Base-by-base conservation (phyloP, 2,329 filamentous ascomycete genomes). In the Xylariaceae sp. region DNA sequence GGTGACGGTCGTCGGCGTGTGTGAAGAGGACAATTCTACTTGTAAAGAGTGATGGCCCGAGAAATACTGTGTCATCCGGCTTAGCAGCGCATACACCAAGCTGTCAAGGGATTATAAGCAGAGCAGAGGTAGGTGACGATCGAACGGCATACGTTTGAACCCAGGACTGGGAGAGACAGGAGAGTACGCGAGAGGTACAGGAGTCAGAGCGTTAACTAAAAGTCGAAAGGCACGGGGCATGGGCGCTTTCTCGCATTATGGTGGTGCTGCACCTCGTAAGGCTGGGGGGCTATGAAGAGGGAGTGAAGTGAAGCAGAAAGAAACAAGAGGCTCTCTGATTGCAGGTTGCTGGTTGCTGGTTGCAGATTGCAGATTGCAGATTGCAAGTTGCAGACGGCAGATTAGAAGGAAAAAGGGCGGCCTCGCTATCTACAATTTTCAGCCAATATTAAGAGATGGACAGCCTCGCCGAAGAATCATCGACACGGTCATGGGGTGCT, bases 171-270 rank as follows among this genome's bases (percentile, higher is more conserved):
- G 6, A 41, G 59, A 56, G 56, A 55, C 52, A 54, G 49, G 40
- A 40, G 45, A 45, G 37, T 31, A 47, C 48, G 54, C 34, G 19
- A 43, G 34, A 44, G 12, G 51, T 47, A 47, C 53, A 53, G 43
- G 55, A 57, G 58, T 56, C 55, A 59, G 58, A 58, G 48, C 54
- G 64, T 60, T 62, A 67, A 67, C 64, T 67, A 43, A 67, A 65
- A 42, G 64, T 63, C 62, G 62, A 62, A 64, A 64, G 65, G 64
- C 65, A 67, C 61, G 61, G 62, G 59, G 53, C 59, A 64, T 65
- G 64, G 62, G 61, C 64, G 61, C 62, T 60, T 61, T 63, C 62
- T 67, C 58, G 65, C 65, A 68, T 67, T 57, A 65, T 68, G 64
- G 61, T 63, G 60, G 61, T 65, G 60, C 61, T 59, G 61, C 56